Conservation (phyloP, 495 filamentous ascomycete genomes). For the Pseudotulostoma volvatum region DNA sequence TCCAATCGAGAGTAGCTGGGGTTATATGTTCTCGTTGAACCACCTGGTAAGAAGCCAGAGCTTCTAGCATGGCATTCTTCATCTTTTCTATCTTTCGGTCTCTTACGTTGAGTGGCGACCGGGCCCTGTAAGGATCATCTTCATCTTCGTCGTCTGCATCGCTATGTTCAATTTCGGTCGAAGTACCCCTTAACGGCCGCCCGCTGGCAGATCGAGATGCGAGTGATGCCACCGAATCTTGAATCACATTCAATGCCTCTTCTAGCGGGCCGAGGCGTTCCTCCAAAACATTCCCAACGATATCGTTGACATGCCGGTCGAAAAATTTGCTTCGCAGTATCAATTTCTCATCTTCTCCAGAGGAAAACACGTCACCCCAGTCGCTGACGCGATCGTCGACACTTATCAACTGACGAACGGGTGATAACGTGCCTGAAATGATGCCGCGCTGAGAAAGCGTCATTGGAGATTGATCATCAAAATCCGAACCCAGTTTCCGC, state of each 20-base stretch:
- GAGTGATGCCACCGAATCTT: conserved; percentile 43
- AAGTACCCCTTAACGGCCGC: conserved; percentile 36
- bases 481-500: conserved; percentile 26
- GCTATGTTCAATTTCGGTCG: conserved; percentile 52
- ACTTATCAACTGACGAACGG: conserved; percentile 49
- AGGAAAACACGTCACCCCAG: conserved; percentile 78
- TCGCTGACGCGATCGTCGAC: conserved; percentile 59
- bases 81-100: conserved; percentile 75
- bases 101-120: conserved; percentile 46
- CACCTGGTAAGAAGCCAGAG: conserved; percentile 41
- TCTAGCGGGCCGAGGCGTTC: conserved; percentile 64
- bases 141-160: conserved; percentile 88
- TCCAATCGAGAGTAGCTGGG: conserved; percentile 17
- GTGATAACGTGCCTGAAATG: conserved; percentile 30
- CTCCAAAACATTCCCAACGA: conserved; percentile 66
- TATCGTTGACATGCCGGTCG: conserved; percentile 67
- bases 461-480: conserved; percentile 22
- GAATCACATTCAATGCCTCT: conserved; percentile 55
- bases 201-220: conserved; percentile 22
- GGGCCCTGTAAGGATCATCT: conserved; percentile 26
- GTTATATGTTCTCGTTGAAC: conserved; percentile 18
- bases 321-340: conserved; percentile 63
- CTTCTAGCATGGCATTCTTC: conserved; percentile 62
- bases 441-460: conserved; percentile 24
- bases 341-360: conserved; percentile 66